Percentiles rank a stretch among this genome's conserved stretches.
Conservation (phyloP, 345 rosid species). For the Rubroshorea leprosula region DNA sequence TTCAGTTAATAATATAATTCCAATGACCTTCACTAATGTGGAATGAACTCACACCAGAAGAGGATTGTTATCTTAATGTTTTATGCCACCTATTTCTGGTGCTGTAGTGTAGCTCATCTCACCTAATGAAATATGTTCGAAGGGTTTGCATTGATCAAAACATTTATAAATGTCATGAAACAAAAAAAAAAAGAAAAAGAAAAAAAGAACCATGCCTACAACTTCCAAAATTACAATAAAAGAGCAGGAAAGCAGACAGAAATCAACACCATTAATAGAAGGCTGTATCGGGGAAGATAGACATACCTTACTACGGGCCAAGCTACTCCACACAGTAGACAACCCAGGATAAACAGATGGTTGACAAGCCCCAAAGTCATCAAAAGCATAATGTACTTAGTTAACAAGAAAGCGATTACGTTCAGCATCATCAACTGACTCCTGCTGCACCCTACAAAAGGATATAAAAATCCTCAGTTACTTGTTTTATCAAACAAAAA, state of each 20-base stretch:
- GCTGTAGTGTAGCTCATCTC: neutral
- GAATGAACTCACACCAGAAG: neutral
- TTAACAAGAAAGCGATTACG: conserved; percentile 90
- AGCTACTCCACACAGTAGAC: conserved; percentile 98
- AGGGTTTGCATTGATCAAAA: no score
- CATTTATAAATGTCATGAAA: no score
- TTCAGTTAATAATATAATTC: no score
- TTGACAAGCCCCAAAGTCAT: conserved; percentile 98
- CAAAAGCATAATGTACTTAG: conserved; percentile 92
- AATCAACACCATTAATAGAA: neutral
- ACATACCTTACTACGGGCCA: conserved; percentile 96
- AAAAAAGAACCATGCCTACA: neutral
- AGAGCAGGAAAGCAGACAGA: neutral
- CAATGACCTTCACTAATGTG: neutral
- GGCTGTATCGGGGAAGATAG: neutral
- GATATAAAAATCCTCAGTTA: conserved; percentile 7
- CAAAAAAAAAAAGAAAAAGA: no score
- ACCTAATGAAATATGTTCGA: no score
- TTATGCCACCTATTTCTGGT: neutral
- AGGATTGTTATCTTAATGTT: neutral
- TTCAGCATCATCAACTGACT: conserved; percentile 93
- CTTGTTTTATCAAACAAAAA: no score
- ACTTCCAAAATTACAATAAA: no score
- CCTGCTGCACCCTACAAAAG: conserved; percentile 89
- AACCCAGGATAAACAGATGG: conserved; percentile 97